Conservation (phyloP, 192 early-diverging fungal species). For the Glomus cerebriforme region DNA sequence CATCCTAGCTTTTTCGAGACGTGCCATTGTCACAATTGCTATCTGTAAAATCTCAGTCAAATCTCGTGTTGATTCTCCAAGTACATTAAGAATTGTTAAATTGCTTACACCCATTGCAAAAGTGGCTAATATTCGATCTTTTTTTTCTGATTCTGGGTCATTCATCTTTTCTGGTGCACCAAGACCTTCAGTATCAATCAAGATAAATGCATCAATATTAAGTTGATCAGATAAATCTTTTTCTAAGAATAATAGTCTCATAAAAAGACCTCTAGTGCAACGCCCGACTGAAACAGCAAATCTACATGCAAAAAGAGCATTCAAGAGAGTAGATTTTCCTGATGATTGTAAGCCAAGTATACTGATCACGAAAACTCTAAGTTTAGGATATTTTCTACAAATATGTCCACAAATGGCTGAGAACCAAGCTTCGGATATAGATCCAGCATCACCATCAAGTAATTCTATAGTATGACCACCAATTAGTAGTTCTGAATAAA, state of each 20-base stretch:
- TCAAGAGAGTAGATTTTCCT: slow-evolving; percentile 28
- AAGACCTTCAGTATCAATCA: slow-evolving; percentile 34
- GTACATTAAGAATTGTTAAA: slow-evolving; percentile 25
- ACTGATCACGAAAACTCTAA: slow-evolving; percentile 17
- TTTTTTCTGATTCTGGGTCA: slow-evolving; percentile 22
- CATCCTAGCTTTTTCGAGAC: slow-evolving; percentile 24
- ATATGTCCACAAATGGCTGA: slow-evolving; percentile 15
- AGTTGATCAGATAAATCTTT: slow-evolving; percentile 25
- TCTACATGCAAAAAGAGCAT: slow-evolving; percentile 29
- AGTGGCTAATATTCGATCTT: slow-evolving; percentile 21
- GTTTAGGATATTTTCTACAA: slow-evolving; percentile 1
- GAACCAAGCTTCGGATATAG: slow-evolving; percentile 24
- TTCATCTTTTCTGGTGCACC: slow-evolving; percentile 24
- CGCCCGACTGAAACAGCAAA: slow-evolving; percentile 30
- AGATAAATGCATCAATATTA: slow-evolving; percentile 17
- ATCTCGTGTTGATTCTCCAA: slow-evolving; percentile 24
- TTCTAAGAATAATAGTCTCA: slow-evolving; percentile 27
- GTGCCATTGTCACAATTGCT: slow-evolving; percentile 30
- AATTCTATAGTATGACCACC: slow-evolving; percentile 27
- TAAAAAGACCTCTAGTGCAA: slow-evolving; percentile 27
- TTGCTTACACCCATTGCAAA: slow-evolving; percentile 31
- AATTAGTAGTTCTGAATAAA: slow-evolving; percentile 26
- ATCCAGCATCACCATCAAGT: slow-evolving; percentile 23
- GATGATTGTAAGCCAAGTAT: slow-evolving; percentile 29
- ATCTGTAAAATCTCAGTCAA: slow-evolving; percentile 30